Percentiles rank a stretch among this genome's conserved stretches.
Conservation (phyloP, 208 protist genomes). For the Trichomonas gallinae region DNA sequence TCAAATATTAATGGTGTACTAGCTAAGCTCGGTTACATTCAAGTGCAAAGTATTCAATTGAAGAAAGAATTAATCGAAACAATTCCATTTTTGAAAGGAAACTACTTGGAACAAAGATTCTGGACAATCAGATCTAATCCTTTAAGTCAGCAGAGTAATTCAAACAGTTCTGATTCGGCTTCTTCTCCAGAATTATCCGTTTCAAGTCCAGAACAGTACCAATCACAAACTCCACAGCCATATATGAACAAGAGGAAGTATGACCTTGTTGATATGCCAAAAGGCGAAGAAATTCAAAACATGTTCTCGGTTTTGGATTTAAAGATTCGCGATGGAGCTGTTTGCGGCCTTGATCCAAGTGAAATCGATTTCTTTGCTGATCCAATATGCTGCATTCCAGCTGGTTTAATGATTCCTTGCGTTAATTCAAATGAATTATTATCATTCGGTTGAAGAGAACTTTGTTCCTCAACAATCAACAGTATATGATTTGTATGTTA, state of each 20-base stretch:
- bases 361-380: neutral
- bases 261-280: neutral
- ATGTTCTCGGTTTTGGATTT: neutral
- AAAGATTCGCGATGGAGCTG: neutral
- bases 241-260: neutral
- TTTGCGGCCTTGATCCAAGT: neutral
- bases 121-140: neutral
- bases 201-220: neutral
- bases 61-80: neutral
- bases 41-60: neutral
- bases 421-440: neutral
- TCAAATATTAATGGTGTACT: neutral
- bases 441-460: neutral
- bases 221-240: neutral
- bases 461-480: too few relatives aligned
- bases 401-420: neutral
- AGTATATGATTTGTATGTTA: too few relatives aligned
- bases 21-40: neutral
- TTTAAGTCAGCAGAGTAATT: neutral
- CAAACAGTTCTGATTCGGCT: neutral
- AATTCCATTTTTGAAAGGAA: slow-evolving; percentile 1
- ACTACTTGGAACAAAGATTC: neutral
- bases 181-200: neutral
- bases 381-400: neutral
- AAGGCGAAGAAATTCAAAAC: neutral